Evolutionary conservation across 306 rosid species (phyloP), one percentile per base, ranked within the genome.

Genomic region (Carpinus viminea): DNA sequence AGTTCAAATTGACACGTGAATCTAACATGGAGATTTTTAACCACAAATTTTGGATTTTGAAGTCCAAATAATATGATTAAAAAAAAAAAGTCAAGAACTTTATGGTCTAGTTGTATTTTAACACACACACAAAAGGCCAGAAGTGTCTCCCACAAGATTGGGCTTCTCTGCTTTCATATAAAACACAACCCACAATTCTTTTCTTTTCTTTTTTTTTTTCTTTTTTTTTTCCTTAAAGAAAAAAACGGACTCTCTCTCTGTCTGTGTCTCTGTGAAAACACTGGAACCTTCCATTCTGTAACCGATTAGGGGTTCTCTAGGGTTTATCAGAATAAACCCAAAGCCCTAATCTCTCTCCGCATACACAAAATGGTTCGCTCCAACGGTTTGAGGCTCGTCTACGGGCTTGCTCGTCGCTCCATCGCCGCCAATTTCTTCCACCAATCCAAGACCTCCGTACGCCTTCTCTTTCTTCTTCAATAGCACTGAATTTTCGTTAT

Each of bases 361-460:
- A 21, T 57, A 4, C 36, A 31, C 85, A 86, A 73, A 79, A 95
- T 95, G 99, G 96, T 86, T 88, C 88, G 91, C 89, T 87, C 92
- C 78, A 81, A 86, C 74, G 91, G 93, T 78, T 74, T 80, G 83
- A 84, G 71, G 72, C 83, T 95, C 74, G 36, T 89, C 34, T 74
- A 81, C 60, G 83, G 85, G 74, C 79, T 88, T 73, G 83, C 91
- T 74, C 92, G 91, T 80, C 90, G 88, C 75, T 76, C 91, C 38
- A 57, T 88, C 45, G 36, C 83, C 6, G 54, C 84, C 70, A 70
- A 76, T 12, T 68, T 43, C 47, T 70, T 54, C 56, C 57, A 7
- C 66, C 74, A 75, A 18, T 52, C 87, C 68, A 76, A 54, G 2
- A 20, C 74, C 77, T 72, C 83, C 47, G 91, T 88, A 82, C 3